Evolutionary conservation across 805 yeast genomes (phyloP).

Genomic region (Candida easanensis): DNA sequence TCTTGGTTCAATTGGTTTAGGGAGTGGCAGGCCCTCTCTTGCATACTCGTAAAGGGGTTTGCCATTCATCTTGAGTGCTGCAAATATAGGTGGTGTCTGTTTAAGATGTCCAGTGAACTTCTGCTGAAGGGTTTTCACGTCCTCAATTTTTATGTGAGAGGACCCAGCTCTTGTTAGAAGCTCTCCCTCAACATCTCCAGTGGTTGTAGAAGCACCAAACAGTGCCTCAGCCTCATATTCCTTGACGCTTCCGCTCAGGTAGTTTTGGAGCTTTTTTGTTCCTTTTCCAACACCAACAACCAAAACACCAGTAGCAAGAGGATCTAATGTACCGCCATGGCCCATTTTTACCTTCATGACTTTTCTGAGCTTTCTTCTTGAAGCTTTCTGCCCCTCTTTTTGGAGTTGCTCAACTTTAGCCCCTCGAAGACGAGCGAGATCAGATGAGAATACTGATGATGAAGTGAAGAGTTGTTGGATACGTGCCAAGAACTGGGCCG

Average conservation of each 20-base stretch:
- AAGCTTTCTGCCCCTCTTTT: slow-evolving; percentile 41
- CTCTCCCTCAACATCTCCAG: slow-evolving; percentile 92
- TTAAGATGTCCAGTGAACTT: slow-evolving; percentile 77
- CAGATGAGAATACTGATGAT: slow-evolving; percentile 54
- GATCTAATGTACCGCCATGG: slow-evolving; percentile 97
- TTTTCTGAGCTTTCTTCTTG: slow-evolving; percentile 48
- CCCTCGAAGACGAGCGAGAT: slow-evolving; percentile 48
- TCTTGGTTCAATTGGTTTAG: slow-evolving; percentile 77
- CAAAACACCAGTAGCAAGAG: slow-evolving; percentile 90
- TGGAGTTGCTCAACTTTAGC: slow-evolving; percentile 41
- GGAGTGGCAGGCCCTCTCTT: slow-evolving; percentile 79
- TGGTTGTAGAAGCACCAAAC: slow-evolving; percentile 87
- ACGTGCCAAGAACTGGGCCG: slow-evolving; percentile 67
- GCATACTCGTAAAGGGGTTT: slow-evolving; percentile 94
- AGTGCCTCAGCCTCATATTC: slow-evolving; percentile 81
- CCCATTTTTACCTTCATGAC: slow-evolving; percentile 79
- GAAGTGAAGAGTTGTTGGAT: slow-evolving; percentile 61
- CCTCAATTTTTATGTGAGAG: slow-evolving; percentile 53
- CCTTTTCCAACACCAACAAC: slow-evolving; percentile 93
- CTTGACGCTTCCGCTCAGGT: slow-evolving; percentile 72
- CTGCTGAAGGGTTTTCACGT: slow-evolving; percentile 45
- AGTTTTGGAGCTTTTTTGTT: slow-evolving; percentile 74
- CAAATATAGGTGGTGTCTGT: slow-evolving; percentile 94
- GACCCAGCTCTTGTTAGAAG: slow-evolving; percentile 56
- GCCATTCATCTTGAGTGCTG: slow-evolving; percentile 94